Evolutionary conservation across 2,329 filamentous ascomycete species (phyloP), one percentile per base, ranked within the genome.

Genomic region (Colletotrichum truncatum): DNA sequence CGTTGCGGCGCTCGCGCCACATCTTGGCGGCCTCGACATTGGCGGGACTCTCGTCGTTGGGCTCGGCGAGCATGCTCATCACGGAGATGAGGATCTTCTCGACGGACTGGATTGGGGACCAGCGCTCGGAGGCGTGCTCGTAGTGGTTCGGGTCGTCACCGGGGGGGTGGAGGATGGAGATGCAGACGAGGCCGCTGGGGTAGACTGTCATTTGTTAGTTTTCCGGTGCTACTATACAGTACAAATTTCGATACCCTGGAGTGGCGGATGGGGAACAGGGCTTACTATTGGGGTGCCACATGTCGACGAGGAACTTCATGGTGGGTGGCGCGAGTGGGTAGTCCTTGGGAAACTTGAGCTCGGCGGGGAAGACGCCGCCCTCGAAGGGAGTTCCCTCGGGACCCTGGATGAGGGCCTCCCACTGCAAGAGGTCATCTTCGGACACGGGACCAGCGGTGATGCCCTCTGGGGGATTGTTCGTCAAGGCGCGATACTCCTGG

Each of bases 61-160:
- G 94, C 81, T 97, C 94, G 1, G 94, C 94, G 46, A 98, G 87
- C 94, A 98, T 98, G 80, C 93, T 97, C 91, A 98, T 98, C 66
- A 98, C 95, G 49, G 90, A 94, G 63, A 98, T 94, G 71, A 98
- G 84, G 71, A 98, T 98, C 84, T 98, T 98, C 82, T 98, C 96
- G 70, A 98, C 95, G 65, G 92, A 96, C 82, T 98, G 96, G 68
- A 98, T 97, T 11, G 95, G 95, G 26, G 92, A 95, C 95, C 95
- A 98, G 68, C 95, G 90, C 83, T 98, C 96, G 1, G 92, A 94
- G 7, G 96, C 95, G 73, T 95, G 93, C 80, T 98, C 95, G 85
- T 98, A 98, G 83, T 97, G 94, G 82, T 98, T 98, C 58, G 96
- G 96, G 79, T 98, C 95, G 81, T 98, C 95, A 73, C 96, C 95